Evolutionary conservation across 768 basidiomycete genomes (phyloP).

Genomic region (Phaeolepiota aurea): DNA sequence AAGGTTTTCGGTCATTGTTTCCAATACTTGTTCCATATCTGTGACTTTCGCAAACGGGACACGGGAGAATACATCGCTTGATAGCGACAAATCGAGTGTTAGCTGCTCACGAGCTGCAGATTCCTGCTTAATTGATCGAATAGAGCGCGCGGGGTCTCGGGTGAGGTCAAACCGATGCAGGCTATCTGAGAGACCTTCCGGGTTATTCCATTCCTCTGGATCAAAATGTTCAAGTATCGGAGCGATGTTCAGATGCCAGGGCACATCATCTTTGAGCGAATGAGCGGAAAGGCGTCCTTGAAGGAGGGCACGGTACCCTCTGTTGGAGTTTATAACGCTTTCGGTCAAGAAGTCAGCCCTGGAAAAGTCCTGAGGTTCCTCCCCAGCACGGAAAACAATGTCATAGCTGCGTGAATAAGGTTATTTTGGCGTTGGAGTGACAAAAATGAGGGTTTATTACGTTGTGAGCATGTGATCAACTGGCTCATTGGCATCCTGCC

Average conservation of each 20-base stretch:
- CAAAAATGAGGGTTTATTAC: constrained; percentile 27
- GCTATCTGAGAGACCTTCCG: constrained; percentile 23
- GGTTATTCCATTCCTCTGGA: constrained; percentile 24
- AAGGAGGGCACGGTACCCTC: constrained; percentile 44
- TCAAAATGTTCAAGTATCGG: constrained; percentile 36
- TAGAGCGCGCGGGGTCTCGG: constrained; percentile 25
- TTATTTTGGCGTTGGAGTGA: not conserved
- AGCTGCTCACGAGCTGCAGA: constrained; percentile 52
- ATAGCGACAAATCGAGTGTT: constrained; percentile 53
- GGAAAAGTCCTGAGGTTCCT: constrained; percentile 31
- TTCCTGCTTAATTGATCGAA: constrained; percentile 36
- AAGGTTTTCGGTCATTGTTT: constrained; percentile 52
- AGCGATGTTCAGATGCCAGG: constrained; percentile 48
- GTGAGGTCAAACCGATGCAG: constrained; percentile 37
- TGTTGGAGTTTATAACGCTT: constrained; percentile 38
- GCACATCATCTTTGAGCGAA: constrained; percentile 27
- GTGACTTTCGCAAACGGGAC: constrained; percentile 24
- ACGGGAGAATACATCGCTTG: constrained; percentile 47
- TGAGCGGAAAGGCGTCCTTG: constrained; percentile 37
- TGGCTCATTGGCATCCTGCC: constrained; percentile 41
- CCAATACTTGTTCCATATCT: constrained; percentile 26
- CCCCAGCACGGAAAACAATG: constrained; percentile 44
- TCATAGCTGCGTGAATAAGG: constrained; percentile 36
- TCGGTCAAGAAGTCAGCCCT: constrained; percentile 54
- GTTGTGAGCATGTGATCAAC: constrained; percentile 52